Conservation (phyloP, 768 basidiomycete genomes). For the Fomitopsis pulvina region DNA sequence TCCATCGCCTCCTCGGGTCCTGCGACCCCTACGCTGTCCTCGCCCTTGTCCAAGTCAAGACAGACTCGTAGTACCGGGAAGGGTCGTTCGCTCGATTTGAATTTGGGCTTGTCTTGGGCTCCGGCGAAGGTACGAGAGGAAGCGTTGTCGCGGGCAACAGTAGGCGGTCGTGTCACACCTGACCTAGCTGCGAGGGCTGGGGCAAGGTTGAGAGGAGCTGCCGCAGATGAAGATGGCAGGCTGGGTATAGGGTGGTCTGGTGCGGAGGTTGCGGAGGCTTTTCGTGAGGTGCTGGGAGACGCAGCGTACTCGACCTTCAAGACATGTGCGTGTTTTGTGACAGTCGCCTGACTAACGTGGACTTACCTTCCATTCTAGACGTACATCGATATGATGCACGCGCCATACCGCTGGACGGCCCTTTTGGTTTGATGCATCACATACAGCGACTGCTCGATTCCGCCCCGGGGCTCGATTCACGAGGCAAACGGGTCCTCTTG, state of each 20-base stretch:
- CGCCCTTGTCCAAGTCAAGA: conserved; percentile 6
- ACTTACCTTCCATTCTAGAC: conserved; percentile 34
- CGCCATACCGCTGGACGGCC: conserved; percentile 69
- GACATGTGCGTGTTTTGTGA: conserved; percentile 44
- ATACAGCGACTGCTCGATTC: conserved; percentile 52
- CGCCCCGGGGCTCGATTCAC: conserved; percentile 41
- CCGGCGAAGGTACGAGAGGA: conserved; percentile 61
- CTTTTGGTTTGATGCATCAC: conserved; percentile 58
- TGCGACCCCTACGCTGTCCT: conserved; percentile 4
- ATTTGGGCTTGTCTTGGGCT: conserved; percentile 67
- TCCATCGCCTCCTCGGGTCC: conserved; percentile 1
- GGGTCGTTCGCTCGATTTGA: conserved; percentile 68
- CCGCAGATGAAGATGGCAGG: conserved; percentile 24
- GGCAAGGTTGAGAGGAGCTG: conserved; percentile 17
- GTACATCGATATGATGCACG: conserved; percentile 71
- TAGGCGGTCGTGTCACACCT: conserved; percentile 9
- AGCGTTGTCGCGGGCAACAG: conserved; percentile 35
- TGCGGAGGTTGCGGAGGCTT: conserved; percentile 25
- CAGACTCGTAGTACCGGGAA: conserved; percentile 30
- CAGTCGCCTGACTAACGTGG: background rate
- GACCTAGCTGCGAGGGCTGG: conserved; percentile 7
- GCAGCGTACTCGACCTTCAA: conserved; percentile 41
- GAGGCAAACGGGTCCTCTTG: conserved; percentile 43
- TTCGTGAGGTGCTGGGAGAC: conserved; percentile 29
- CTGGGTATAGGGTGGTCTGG: conserved; percentile 27